Base-by-base conservation (phyloP, 495 filamentous ascomycete species). In the Penicillium canescens region DNA sequence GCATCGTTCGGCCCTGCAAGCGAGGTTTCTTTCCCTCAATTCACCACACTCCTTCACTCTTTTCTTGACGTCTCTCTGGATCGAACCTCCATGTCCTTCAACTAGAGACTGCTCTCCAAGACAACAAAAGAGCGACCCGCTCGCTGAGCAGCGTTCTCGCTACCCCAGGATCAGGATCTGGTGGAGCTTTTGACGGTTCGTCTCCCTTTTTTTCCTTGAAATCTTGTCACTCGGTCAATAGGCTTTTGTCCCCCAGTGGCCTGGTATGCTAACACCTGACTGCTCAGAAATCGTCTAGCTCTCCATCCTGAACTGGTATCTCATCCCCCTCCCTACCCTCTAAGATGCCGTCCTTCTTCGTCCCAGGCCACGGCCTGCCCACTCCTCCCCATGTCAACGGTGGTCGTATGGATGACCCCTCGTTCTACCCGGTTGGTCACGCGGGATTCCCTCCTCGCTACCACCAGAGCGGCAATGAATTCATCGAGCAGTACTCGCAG, bases 401-500 rank as follows among this genome's bases (percentile, higher is more conserved):
- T 66, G 68, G 67, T 54, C 62, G 69, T 46, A 68, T 76, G 68
- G 75, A 76, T 49, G 74, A 76, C 48, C 68, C 64, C 13, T 59
- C 72, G 37, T 73, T 72, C 61, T 78, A 75, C 62, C 61, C 69
- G 34, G 53, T 73, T 48, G 68, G 65, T 44, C 68, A 71, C 39
- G 61, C 74, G 37, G 72, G 68, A 39, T 78, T 76, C 53, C 72
- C 73, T 28, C 72, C 69, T 47, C 74, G 74, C 37, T 77, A 76
- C 62, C 66, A 72, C 40, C 76, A 78, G 66, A 75, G 59, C 50
- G 76, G 76, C 50, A 73, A 64, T 49, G 76, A 78, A 44, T 78
- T 78, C 60, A 77, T 78, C 59, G 76, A 78, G 51, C 74, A 77
- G 62, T 78, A 76, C 61, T 74, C 76, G 33, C 76, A 78, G 60